Evolutionary conservation across 2,329 filamentous ascomycete genomes (phyloP).

Genomic region (Exophiala lecanii-corni): DNA sequence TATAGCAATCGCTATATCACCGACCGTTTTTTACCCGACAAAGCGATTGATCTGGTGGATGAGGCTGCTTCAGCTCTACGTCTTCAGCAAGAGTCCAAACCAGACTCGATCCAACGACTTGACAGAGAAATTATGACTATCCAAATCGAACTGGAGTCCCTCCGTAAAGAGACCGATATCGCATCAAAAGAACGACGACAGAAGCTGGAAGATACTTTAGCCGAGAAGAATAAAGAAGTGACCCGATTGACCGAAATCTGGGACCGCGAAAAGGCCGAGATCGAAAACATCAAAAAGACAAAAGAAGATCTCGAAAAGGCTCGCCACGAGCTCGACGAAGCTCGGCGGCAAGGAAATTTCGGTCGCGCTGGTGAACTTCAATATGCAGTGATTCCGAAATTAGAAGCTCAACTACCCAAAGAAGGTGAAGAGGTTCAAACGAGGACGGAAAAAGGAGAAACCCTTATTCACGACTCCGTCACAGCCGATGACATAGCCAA

Average conservation of each 20-base stretch:
- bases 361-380: constrained; percentile 83
- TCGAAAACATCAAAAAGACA: constrained; percentile 78
- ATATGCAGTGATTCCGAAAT: constrained; percentile 77
- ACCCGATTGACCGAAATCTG: constrained; percentile 72
- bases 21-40: constrained; percentile 91
- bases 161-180: constrained; percentile 89
- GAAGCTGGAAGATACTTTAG: constrained; percentile 74
- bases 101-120: constrained; percentile 85
- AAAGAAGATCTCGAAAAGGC: constrained; percentile 87
- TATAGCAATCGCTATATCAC: constrained; percentile 96
- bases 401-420: constrained; percentile 74
- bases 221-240: constrained; percentile 71
- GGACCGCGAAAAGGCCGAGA: constrained; percentile 83
- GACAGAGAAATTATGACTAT: constrained; percentile 96
- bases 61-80: constrained; percentile 88
- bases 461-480: constrained; percentile 88
- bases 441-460: constrained; percentile 43
- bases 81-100: constrained; percentile 93
- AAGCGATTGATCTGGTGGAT: constrained; percentile 94
- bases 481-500: constrained; percentile 89
- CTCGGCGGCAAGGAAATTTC: constrained; percentile 83
- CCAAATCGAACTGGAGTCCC: constrained; percentile 90
- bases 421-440: constrained; percentile 51
- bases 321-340: constrained; percentile 77
- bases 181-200: constrained; percentile 82